phyloP scores from a whole-genome alignment of 495 filamentous ascomycete genomes.

The Sabuloglossum arenarium region DNA sequence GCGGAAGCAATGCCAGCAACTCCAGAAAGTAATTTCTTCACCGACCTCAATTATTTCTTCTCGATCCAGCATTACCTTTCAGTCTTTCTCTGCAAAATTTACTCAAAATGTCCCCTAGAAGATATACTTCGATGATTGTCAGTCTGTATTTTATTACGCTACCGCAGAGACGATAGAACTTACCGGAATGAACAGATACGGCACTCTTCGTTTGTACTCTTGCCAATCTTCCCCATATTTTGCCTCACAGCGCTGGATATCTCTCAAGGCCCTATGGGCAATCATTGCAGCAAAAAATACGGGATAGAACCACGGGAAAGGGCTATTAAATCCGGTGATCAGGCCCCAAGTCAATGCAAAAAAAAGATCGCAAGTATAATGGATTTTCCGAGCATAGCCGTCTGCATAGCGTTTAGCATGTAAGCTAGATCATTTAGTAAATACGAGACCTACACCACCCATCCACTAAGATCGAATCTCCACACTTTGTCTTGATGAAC shows the following conservation, averaged over 20 bases:
- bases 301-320: slow-evolving; percentile 96
- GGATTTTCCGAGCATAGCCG: slow-evolving; percentile 78
- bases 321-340: slow-evolving; percentile 48
- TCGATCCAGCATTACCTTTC: too few species aligned
- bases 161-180: slow-evolving; percentile 19
- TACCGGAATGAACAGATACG: slow-evolving; percentile 92
- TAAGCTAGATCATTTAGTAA: background rate
- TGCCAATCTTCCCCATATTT: slow-evolving; percentile 89
- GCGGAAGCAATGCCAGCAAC: background rate
- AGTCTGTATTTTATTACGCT: background rate
- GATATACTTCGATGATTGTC: background rate
- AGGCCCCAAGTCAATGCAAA: slow-evolving; percentile 53
- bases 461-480: slow-evolving; percentile 66
- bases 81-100: background rate
- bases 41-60: background rate
- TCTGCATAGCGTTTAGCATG: slow-evolving; percentile 17
- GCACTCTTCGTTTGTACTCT: slow-evolving; percentile 73
- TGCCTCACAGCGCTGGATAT: slow-evolving; percentile 60
- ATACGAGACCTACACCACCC: slow-evolving; percentile 53
- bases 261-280: slow-evolving; percentile 62
- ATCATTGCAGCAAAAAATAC: slow-evolving; percentile 88
- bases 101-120: background rate
- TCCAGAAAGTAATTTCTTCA: background rate
- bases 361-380: slow-evolving; percentile 80
- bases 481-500: slow-evolving; percentile 56